Evolutionary conservation across 768 basidiomycete genomes (phyloP), one percentile per base, ranked within the genome.

Genomic region (Phlebiopsis flavidoalba): DNA sequence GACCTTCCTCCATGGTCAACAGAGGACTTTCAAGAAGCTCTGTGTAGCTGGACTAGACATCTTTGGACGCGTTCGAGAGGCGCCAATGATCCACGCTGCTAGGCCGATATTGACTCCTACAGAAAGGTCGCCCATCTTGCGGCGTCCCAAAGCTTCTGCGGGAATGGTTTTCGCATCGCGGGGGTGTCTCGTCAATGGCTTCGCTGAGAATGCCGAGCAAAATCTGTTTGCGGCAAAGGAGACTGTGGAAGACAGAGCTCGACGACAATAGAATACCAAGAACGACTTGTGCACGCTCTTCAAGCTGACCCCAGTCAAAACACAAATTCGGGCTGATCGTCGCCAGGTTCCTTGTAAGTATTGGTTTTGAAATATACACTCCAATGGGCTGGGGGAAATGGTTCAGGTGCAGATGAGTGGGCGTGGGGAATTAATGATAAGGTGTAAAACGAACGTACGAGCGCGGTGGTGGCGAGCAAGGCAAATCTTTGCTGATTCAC

Each of bases 51-150:
- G 24, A 93, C 79, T 5, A n/a, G 51, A 48, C 21, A 50, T 15
- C n/a, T 19, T 22, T 53, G 19, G 37, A 15, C 19, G 35, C 43
- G 24, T 49, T 11, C n/a, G n/a, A 53, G 17, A 15, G 33, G 22
- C 45, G 19, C 24, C 17, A n/a, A 26, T 21, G 12, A 1, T 53
- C 21, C 15, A 45, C 37, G n/a, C 10, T 19, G 21, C 26, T 31
- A 31, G 26, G 54, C 24, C 19, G 53, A 40, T 46, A 11, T 31
- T 26, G 17, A 73, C 75, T 61, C n/a, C n/a, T 74, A 90, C 91
- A 46, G 89, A 86, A 60, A 94, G 77, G 72, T 93, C 89, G 12
- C 91, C 92, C 43, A 91, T 78, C n/a, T n/a, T n/a, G n/a, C n/a
- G 45, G 91, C 86, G 64, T 94, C 86, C 85, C 88, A 93, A 56